Evolutionary conservation across 768 basidiomycete genomes (phyloP).

Genomic region (Boletellus sp.): DNA sequence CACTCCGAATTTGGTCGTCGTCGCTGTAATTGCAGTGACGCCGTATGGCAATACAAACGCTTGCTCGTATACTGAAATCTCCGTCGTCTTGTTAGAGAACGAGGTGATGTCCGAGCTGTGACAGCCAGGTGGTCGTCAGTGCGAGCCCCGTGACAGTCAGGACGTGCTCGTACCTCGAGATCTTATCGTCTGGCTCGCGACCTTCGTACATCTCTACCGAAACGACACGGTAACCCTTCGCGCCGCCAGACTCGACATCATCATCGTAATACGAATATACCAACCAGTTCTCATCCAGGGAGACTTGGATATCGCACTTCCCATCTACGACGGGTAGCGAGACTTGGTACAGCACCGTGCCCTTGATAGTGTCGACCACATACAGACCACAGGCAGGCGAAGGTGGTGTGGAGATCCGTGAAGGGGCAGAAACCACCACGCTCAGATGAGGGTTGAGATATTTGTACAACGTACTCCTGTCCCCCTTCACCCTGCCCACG

Average conservation of each 20-base stretch:
- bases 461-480: constrained; percentile 89
- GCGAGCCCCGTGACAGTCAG: constrained; percentile 14
- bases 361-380: constrained; percentile 77
- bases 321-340: constrained; percentile 44
- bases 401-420: constrained; percentile 9
- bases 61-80: constrained; percentile 60
- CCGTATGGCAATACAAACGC: constrained; percentile 67
- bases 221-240: constrained; percentile 71
- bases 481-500: constrained; percentile 79
- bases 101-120: constrained; percentile 52
- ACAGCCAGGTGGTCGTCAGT: background rate
- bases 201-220: constrained; percentile 92
- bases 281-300: constrained; percentile 87
- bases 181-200: constrained; percentile 59
- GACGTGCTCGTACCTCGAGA: constrained; percentile 52
- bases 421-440: constrained; percentile 55
- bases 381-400: constrained; percentile 56
- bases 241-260: constrained; percentile 41
- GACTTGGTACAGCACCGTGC: constrained; percentile 67
- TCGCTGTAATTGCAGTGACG: constrained; percentile 67
- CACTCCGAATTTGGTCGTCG: constrained; percentile 86
- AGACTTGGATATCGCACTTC: constrained; percentile 63
- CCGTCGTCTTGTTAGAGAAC: constrained; percentile 49
- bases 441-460: constrained; percentile 84
- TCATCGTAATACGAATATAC: constrained; percentile 83